Percentiles rank a stretch among this genome's conserved stretches.
Conservation (phyloP, 1,139 yeast species). For the Debaryomyces udenii region DNA sequence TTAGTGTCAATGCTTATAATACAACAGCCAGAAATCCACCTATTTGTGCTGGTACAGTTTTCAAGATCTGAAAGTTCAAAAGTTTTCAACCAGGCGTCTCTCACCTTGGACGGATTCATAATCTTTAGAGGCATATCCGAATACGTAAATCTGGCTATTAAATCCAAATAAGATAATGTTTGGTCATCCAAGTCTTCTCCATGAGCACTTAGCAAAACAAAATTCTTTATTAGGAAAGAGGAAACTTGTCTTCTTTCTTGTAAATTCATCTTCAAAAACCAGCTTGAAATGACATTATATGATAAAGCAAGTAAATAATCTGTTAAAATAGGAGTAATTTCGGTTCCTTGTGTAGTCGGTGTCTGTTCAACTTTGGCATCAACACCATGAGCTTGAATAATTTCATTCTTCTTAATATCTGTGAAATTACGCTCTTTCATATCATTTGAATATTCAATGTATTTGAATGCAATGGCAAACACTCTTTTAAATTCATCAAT, state of each 20-base stretch:
- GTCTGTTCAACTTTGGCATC: slow-evolving; percentile 45
- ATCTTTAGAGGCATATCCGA: slow-evolving; percentile 63
- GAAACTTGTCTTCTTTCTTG: slow-evolving; percentile 62
- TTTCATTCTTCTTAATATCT: slow-evolving; percentile 6
- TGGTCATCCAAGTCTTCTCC: slow-evolving; percentile 48
- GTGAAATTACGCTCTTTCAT: slow-evolving; percentile 27
- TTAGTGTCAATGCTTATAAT: slow-evolving; percentile 62
- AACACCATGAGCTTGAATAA: slow-evolving; percentile 39
- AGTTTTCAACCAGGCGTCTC: slow-evolving; percentile 8
- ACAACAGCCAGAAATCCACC: slow-evolving; percentile 68
- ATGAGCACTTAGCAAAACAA: slow-evolving; percentile 44
- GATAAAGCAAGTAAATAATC: slow-evolving; percentile 67
- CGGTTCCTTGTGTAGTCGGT: slow-evolving; percentile 53
- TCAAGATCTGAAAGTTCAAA: slow-evolving; percentile 12
- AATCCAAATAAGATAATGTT: slow-evolving; percentile 66
- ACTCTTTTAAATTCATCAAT: slow-evolving; percentile 78
- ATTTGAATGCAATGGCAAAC: slow-evolving; percentile 81
- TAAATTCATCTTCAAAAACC: slow-evolving; percentile 70
- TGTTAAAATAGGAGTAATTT: slow-evolving; percentile 51
- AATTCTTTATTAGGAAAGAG: slow-evolving; percentile 62
- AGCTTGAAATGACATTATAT: slow-evolving; percentile 66
- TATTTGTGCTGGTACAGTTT: slow-evolving; percentile 32
- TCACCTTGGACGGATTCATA: slow-evolving; percentile 26
- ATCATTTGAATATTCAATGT: slow-evolving; percentile 72
- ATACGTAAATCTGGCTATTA: slow-evolving; percentile 67